These are phyloP conservation scores for Fraxinus paxiana DNA, from an alignment of 305 asterid species.

Conservation along the genomic window DNA sequence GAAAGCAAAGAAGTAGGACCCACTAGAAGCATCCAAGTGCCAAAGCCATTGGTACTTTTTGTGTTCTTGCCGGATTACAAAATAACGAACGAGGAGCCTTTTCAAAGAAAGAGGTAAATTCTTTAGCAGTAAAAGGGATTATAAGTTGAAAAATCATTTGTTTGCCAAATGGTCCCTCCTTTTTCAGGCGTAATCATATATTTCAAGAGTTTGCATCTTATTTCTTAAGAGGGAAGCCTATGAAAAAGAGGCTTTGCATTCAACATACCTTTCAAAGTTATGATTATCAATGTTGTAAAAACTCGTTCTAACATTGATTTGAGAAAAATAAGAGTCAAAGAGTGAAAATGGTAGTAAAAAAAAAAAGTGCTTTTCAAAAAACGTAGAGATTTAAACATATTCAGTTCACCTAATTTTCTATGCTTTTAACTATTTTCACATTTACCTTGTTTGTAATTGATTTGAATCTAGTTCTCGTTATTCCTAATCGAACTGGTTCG, in stretches of 20 bases:
- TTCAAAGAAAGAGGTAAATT: neutral
- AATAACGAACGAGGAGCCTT: neutral
- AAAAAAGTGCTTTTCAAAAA: neutral
- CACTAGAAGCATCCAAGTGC: slow-evolving; percentile 23
- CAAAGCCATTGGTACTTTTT: neutral
- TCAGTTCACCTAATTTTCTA: neutral
- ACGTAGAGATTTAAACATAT: neutral
- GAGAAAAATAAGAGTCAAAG: neutral
- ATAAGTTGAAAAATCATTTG: neutral
- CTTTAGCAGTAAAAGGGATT: slow-evolving; percentile 17
- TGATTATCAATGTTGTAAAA: slow-evolving; percentile 13
- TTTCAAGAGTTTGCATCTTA: slow-evolving; percentile 13
- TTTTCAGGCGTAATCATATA: slow-evolving; percentile 15
- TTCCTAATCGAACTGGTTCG: no score
- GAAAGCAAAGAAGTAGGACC: slow-evolving; percentile 11
- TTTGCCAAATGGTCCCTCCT: slow-evolving; percentile 16
- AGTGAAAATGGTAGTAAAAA: neutral
- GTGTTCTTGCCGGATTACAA: slow-evolving; percentile 2
- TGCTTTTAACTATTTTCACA: neutral
- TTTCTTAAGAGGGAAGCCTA: slow-evolving; percentile 29
- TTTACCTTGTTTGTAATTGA: neutral
- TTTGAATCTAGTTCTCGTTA: no score
- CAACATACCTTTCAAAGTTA: neutral
- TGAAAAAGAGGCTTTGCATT: slow-evolving; percentile 26
- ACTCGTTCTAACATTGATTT: neutral